Conservation (phyloP, 1,284 basidiomycete genomes). For the Anthracocystis panici-leucophaei region DNA sequence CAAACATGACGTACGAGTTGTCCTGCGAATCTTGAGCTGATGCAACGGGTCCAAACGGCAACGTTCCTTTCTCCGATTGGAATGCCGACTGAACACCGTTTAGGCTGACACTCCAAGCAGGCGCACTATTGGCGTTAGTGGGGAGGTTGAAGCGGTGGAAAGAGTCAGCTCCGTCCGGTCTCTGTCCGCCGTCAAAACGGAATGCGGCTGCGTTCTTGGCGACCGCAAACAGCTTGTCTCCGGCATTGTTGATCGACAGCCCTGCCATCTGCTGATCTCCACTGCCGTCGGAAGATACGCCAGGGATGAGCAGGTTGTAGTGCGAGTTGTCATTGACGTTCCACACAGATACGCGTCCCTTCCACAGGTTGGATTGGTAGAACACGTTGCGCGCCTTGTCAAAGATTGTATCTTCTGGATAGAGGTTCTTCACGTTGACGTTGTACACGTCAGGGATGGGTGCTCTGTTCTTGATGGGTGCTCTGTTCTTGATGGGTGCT, state of each 20-base stretch:
- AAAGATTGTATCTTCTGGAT: constrained; percentile 63
- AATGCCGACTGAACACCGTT: constrained; percentile 57
- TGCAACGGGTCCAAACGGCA: constrained; percentile 66
- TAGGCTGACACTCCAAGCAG: constrained; percentile 57
- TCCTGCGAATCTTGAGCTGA: constrained; percentile 62
- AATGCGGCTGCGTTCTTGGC: constrained; percentile 64
- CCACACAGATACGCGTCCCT: constrained; percentile 57
- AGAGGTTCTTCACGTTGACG: constrained; percentile 59
- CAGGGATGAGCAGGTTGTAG: constrained; percentile 61
- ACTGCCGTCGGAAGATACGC: constrained; percentile 51
- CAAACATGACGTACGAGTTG: constrained; percentile 67
- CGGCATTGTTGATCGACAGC: constrained; percentile 53
- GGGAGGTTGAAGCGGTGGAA: constrained; percentile 66
- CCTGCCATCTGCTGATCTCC: constrained; percentile 67
- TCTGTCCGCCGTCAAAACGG: constrained; percentile 55
- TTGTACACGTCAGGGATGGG: constrained; percentile 51
- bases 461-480: constrained; percentile 20
- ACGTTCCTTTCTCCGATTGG: constrained; percentile 36
- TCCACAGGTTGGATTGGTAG: constrained; percentile 67
- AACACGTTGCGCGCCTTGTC: constrained; percentile 56
- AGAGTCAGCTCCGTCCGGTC: constrained; percentile 51
- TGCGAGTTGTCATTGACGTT: constrained; percentile 39
- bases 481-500: constrained; percentile 26
- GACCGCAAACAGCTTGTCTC: constrained; percentile 61
- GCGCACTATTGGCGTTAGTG: constrained; percentile 41